phyloP scores from a whole-genome alignment of 495 filamentous ascomycete genomes.

The Geoglossum glabrum region DNA sequence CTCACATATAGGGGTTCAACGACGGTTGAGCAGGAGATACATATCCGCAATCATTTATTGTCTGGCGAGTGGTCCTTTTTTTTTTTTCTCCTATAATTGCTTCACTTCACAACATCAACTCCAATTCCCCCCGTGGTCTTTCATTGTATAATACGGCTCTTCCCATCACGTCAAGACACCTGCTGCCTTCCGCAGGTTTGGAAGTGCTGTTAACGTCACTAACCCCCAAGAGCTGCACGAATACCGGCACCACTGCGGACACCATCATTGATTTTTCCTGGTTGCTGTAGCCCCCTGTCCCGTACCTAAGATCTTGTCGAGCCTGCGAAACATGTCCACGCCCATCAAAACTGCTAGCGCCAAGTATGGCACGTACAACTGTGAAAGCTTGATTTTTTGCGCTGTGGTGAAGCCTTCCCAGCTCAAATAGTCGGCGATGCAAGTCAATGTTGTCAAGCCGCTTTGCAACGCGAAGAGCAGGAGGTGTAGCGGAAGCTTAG shows the following conservation, averaged over 20 bases:
- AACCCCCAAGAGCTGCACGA: not conserved
- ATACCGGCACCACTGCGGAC: not conserved
- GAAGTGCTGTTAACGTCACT: not conserved
- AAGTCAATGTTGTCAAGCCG: slow-evolving; percentile 50
- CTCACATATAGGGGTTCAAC: too few relatives aligned
- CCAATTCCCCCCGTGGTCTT: not conserved
- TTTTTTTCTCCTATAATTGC: not conserved
- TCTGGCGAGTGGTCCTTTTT: not conserved
- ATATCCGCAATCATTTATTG: too few relatives aligned
- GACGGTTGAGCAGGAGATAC: too few relatives aligned
- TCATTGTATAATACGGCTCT: not conserved
- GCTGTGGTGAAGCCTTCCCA: slow-evolving; percentile 34
- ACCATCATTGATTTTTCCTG: not conserved
- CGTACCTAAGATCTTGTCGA: not conserved
- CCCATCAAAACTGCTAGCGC: slow-evolving; percentile 39
- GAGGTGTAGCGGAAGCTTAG: slow-evolving; percentile 39
- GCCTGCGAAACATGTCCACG: not conserved
- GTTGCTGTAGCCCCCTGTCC: not conserved
- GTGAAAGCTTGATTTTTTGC: slow-evolving; percentile 35
- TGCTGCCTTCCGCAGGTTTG: not conserved
- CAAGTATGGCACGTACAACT: slow-evolving; percentile 53
- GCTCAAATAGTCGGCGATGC: slow-evolving; percentile 30
- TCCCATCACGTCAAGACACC: not conserved
- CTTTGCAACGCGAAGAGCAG: slow-evolving; percentile 50
- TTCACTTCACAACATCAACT: not conserved